phyloP scores from a whole-genome alignment of 1,284 basidiomycete species.

The Neotropicomus parvogracilis region DNA sequence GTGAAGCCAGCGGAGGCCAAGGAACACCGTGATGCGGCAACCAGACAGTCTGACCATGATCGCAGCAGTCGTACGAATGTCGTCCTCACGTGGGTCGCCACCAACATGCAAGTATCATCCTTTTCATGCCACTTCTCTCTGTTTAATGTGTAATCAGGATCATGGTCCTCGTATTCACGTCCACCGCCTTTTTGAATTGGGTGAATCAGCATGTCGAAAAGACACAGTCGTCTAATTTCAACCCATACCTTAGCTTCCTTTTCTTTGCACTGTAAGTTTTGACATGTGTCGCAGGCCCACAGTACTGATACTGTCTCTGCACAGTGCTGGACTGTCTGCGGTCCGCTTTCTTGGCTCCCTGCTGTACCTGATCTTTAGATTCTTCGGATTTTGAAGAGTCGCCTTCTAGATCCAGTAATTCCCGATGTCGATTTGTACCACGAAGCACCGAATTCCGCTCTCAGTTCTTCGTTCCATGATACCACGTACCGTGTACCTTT shows the following conservation, averaged over 20 bases:
- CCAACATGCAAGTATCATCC: conserved; percentile 62
- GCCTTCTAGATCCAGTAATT: not conserved
- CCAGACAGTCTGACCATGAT: conserved; percentile 85
- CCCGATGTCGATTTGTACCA: conserved; percentile 12
- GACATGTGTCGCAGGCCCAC: not conserved
- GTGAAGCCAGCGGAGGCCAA: conserved; percentile 65
- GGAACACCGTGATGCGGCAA: conserved; percentile 81
- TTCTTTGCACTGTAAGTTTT: conserved; percentile 74
- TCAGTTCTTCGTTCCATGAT: conserved; percentile 6
- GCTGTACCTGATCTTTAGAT: conserved; percentile 73
- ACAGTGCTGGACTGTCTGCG: conserved; percentile 71
- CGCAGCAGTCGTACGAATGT: conserved; percentile 81
- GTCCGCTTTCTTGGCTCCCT: conserved; percentile 77
- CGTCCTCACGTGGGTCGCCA: conserved; percentile 81
- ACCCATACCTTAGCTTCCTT: conserved; percentile 81
- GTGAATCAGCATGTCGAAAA: conserved; percentile 50
- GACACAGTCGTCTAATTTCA: conserved; percentile 57
- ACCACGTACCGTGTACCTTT: conserved; percentile 17
- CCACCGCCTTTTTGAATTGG: conserved; percentile 67
- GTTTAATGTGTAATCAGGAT: conserved; percentile 39
- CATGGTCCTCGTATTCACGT: conserved; percentile 82
- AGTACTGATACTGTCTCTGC: conserved; percentile 10
- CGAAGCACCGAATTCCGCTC: not conserved
- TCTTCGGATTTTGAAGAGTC: conserved; percentile 48
- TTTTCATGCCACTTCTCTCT: conserved; percentile 11